phyloP scores from a whole-genome alignment of 202 grass and related monocot species.

The Cymbopogon flexuosus region DNA sequence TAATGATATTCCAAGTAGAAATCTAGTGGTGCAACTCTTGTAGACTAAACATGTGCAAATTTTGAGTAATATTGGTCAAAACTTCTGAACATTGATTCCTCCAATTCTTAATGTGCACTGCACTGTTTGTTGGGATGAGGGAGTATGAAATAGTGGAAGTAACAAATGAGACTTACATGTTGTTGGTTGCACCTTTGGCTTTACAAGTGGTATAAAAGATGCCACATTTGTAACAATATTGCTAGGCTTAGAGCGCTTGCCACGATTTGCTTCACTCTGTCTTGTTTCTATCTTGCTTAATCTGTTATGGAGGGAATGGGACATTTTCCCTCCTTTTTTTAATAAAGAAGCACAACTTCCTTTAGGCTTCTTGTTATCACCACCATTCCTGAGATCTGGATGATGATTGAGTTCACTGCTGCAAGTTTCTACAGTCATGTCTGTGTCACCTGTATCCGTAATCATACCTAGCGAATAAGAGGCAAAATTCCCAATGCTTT shows the following conservation, averaged over 20 bases:
- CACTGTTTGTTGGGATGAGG: not conserved
- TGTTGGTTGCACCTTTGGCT: constrained; percentile 57
- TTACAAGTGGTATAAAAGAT: constrained; percentile 89
- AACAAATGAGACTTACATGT: constrained; percentile 37
- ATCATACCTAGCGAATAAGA: constrained; percentile 35
- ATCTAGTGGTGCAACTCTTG: not conserved
- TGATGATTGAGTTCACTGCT: constrained; percentile 16
- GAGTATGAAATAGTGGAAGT: not conserved
- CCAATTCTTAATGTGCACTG: not conserved
- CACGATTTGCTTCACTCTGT: constrained; percentile 44
- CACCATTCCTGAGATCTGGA: constrained; percentile 37
- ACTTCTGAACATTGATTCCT: not conserved
- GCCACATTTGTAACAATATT: constrained; percentile 70
- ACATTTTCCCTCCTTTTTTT: constrained; percentile 49
- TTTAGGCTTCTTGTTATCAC: constrained; percentile 42
- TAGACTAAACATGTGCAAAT: not conserved
- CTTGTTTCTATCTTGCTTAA: constrained; percentile 42
- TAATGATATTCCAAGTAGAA: not conserved
- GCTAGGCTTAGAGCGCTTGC: constrained; percentile 53
- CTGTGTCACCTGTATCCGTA: constrained; percentile 33
- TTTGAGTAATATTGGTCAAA: not conserved
- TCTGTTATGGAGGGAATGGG: constrained; percentile 40
- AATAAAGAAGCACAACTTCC: constrained; percentile 40
- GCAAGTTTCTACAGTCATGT: constrained; percentile 21
- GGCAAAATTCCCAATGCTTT: constrained; percentile 37